Base-by-base conservation (phyloP, 257 asterid species). In the Jacaranda copaia region DNA sequence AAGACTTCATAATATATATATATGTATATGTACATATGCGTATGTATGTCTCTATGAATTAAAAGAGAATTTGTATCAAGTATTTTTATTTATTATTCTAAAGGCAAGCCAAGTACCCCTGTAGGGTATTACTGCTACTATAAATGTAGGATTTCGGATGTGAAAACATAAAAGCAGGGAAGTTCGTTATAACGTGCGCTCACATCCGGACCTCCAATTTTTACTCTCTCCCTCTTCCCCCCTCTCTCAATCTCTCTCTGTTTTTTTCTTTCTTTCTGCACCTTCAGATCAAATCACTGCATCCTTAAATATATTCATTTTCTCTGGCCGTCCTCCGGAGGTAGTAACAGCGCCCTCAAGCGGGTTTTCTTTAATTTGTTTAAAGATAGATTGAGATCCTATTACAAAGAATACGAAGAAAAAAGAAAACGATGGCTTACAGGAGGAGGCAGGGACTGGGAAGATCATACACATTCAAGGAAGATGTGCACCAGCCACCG, bases 381-480 rank as follows among this genome's bases (percentile, higher is more conserved):
- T 6, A 18, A 3, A 57, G 5, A 8, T 40, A 59, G 39, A 9
- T 2, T 9, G n/a, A 60, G 19, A 35, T 61, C 39, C 13, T 3
- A 16, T 4, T 5, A 62, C 4, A 62, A 36, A 32, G 38, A 35
- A 25, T 6, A 40, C 45, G 4, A 25, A 25, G 32, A 25, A 45
- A 67, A 15, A 65, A 52, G 3, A 52, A 5, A n/a, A 45, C 5
- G 18, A 74, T 74, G 78, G 80, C 80, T 52, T 76, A 76, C 74
- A 49, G 80, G 74, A 76, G 80, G 80, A 76, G 74, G 46, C 80
- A 76, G 67, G 80, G 65, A 38, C 7, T 76, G 57, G 68, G 55
- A 39, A 66, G 80, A 67, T 76, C 80, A 4, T 19, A 58, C 55
- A 65, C 80, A 39, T 65, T 68, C 67, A 51, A 65, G 68, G 80